phyloP scores from a whole-genome alignment of 2,329 filamentous ascomycete genomes.

The Macrophomina tecta region DNA sequence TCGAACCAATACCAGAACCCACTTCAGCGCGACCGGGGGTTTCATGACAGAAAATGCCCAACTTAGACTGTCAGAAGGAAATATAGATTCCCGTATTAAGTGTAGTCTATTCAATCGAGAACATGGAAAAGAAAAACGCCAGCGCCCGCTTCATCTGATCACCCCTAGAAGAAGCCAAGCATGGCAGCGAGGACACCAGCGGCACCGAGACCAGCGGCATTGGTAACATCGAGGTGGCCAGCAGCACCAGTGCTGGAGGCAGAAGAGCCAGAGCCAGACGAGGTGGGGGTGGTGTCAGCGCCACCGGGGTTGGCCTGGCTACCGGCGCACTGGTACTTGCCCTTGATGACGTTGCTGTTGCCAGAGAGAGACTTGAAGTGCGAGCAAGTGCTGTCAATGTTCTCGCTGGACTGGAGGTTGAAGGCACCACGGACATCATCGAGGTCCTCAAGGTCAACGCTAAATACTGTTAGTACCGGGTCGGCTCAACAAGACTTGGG shows the following conservation, averaged over 20 bases:
- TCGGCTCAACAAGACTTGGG: neutral
- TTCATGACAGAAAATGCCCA: constrained; percentile 18
- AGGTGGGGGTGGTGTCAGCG: constrained; percentile 43
- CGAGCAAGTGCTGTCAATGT: constrained; percentile 49
- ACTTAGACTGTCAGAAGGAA: constrained; percentile 22
- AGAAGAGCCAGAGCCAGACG: constrained; percentile 35
- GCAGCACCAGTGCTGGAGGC: constrained; percentile 45
- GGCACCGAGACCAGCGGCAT: constrained; percentile 49
- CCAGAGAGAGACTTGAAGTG: constrained; percentile 49
- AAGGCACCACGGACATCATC: constrained; percentile 55
- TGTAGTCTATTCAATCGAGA: constrained; percentile 47
- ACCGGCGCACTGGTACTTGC: constrained; percentile 51
- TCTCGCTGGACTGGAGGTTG: constrained; percentile 55
- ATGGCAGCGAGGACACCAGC: constrained; percentile 56
- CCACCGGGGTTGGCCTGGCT: constrained; percentile 45
- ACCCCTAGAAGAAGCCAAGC: constrained; percentile 53
- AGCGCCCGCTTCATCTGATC: constrained; percentile 36
- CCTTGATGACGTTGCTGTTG: constrained; percentile 49
- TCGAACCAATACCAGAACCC: constrained; percentile 17
- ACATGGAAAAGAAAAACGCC: constrained; percentile 39
- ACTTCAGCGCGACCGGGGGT: constrained; percentile 14
- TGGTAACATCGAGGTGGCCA: constrained; percentile 47
- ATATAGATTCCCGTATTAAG: constrained; percentile 28
- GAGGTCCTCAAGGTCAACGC: constrained; percentile 70
- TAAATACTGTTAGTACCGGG: constrained; percentile 50